A percentile compares a stretch with the other conserved stretches of the same genome.
Conservation (phyloP, 2,329 filamentous ascomycete genomes). For the Coniochaeta sp. region DNA sequence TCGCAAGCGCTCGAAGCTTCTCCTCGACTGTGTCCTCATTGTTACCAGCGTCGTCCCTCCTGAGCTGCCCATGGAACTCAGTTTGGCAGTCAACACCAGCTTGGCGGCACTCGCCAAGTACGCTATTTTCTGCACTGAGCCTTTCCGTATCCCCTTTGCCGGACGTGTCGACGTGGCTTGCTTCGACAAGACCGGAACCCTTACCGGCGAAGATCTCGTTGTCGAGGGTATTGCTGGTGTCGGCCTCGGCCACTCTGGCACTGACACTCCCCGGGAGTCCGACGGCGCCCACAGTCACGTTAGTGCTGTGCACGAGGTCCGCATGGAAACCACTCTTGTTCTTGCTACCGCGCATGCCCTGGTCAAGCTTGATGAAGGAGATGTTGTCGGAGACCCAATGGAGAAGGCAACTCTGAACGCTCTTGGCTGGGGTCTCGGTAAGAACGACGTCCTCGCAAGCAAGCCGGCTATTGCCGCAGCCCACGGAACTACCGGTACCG, state of each 20-base stretch:
- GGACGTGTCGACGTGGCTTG: slow-evolving; percentile 94
- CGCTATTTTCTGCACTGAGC: slow-evolving; percentile 98
- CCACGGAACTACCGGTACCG: slow-evolving; percentile 58
- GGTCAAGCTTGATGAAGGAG: slow-evolving; percentile 93
- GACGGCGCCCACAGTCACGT: slow-evolving; percentile 81
- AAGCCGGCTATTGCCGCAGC: slow-evolving; percentile 45
- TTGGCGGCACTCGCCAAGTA: slow-evolving; percentile 89
- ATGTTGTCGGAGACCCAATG: slow-evolving; percentile 97
- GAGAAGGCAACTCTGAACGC: slow-evolving; percentile 90
- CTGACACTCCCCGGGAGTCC: slow-evolving; percentile 57
- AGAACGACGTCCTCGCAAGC: slow-evolving; percentile 75
- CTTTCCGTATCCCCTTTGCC: slow-evolving; percentile 94
- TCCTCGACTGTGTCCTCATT: slow-evolving; percentile 96
- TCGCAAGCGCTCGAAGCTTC: slow-evolving; percentile 92
- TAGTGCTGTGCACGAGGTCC: slow-evolving; percentile 61
- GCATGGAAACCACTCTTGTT: slow-evolving; percentile 81
- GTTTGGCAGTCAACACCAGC: slow-evolving; percentile 94
- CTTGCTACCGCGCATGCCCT: slow-evolving; percentile 92
- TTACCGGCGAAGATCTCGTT: slow-evolving; percentile 93
- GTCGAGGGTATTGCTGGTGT: slow-evolving; percentile 95
- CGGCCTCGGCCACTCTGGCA: slow-evolving; percentile 60
- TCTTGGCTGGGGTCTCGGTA: slow-evolving; percentile 87
- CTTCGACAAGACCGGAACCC: slow-evolving; percentile 96
- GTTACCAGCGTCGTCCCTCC: slow-evolving; percentile 98
- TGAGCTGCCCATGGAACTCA: slow-evolving; percentile 96